Percentiles rank a stretch among this genome's conserved stretches.
Evolutionary conservation across 257 asterid species (phyloP).

Genomic region (Solanum rostratum): DNA sequence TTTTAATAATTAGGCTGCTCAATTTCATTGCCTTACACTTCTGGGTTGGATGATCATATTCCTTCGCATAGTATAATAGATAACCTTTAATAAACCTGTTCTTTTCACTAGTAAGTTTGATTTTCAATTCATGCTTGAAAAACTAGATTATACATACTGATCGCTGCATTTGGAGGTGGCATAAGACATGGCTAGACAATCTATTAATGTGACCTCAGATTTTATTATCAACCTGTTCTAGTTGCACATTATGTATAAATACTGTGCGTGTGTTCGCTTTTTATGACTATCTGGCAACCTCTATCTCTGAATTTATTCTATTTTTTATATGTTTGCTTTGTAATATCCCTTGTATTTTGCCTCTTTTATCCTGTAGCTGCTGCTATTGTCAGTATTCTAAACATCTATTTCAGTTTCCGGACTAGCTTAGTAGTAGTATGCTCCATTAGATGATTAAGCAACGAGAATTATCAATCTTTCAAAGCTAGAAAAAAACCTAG

Average conservation of each 20-base stretch:
- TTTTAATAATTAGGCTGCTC: not conserved
- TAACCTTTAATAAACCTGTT: not conserved
- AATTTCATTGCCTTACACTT: not conserved
- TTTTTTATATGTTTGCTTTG: not conserved
- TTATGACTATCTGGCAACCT: not conserved
- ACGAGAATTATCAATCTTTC: not conserved
- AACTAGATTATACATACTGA: not conserved
- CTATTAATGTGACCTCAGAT: not conserved
- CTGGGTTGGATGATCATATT: not conserved
- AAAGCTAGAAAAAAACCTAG: not conserved
- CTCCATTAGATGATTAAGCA: not conserved
- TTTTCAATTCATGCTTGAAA: not conserved
- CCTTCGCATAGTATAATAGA: not conserved
- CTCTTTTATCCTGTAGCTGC: not conserved
- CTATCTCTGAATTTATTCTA: not conserved
- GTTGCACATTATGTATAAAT: not conserved
- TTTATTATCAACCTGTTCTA: not conserved
- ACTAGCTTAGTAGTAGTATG: not conserved
- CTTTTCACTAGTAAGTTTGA: not conserved
- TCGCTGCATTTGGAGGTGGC: not conserved
- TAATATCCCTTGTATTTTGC: not conserved
- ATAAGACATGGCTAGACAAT: not conserved
- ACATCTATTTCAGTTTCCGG: not conserved
- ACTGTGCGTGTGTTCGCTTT: not conserved
- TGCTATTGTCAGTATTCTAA: not conserved